Base-by-base conservation (phyloP, 352 stramenopile species). In the Phytophthora foliorum region DNA sequence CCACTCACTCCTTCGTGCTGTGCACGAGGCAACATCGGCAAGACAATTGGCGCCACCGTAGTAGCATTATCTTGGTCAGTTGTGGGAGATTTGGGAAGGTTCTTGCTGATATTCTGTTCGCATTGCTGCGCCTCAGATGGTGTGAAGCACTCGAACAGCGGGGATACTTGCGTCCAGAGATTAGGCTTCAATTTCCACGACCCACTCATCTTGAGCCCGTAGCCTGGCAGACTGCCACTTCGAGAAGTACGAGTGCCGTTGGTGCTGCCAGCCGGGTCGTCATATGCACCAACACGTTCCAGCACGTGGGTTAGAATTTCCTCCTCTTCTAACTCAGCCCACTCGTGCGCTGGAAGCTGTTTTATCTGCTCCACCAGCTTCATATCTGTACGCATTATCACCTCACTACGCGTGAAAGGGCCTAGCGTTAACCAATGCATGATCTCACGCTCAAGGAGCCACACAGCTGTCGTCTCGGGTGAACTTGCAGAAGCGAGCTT, bases 291-390 rank as follows among this genome's bases (percentile, higher is more conserved):
- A 32, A 93, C 84, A 8, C 63, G 65, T 24, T 90, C 81, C 0
- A 95, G 58, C 29, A 90, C 84, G 31, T 90, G 71, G 7, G 75
- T 86, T 13, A 95, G 36, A 56, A 95, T 91, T 41, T 95, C 88
- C 27, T 95, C 88, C 45, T 95, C 88, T 59, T 95, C 88, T 6
- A 89, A 52, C 17, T 84, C 63, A 39, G 76, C 72, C 77, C 80
- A 89, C 11, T 84, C 75, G 44, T 91, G 84, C 0, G 52, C 53
- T 14, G 72, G 50, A 25, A 84, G 61, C 25, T 90, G 82, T 29
- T 91, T 90, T n/a, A 93, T 79, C 55, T 86, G 80, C 59, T 95
- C 88, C 14, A 95, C 72, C 21, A 95, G 66, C 65, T 91, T 90
- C 61, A 88, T 78, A 61, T 95, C 83, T 21, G 84, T 75, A 34